Base-by-base conservation (phyloP, 371 early-diverging fungal genomes). In the Syncephalastrum monosporum region DNA sequence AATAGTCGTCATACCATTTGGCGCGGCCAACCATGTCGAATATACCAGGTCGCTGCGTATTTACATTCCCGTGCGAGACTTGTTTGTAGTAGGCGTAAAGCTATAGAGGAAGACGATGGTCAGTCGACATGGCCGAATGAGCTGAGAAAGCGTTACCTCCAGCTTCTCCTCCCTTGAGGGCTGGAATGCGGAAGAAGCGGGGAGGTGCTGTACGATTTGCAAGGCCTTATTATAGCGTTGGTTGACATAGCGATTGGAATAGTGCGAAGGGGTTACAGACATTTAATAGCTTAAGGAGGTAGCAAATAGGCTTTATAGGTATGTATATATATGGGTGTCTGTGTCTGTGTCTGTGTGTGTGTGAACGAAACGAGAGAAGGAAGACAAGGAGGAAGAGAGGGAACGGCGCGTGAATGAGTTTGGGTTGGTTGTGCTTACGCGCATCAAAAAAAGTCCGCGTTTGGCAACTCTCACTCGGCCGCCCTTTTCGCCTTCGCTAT, bases 11-110 rank as follows among this genome's bases (percentile, higher is more conserved):
- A 0, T 71, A 79, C 79, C 79, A 79, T 60, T 76, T 79, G 1
- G 79, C 76, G 56, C 73, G 61, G 16, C 79, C 79, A 46, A 75
- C 71, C 38, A 75, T 64, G 60, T 78, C 79, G 60, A 74, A 78
- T 54, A 78, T 47, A 4, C 75, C 79, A 1, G 78, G 78, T 19
- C 78, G 47, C 56, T 67, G 64, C 15, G 73, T 71, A 57, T 67
- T 67, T 3, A 74, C 60, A 60, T 77, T 57, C 4, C 78, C 78
- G 24, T 68, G 60, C 12, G 77, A 65, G 12, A 68, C 75, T 67
- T 77, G 78, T 29, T 79, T 79, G 55, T 75, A 75, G 27, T 72
- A 65, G 7, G 74, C 75, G 64, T 79, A 79, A 4, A 79, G 50
- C 79, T 79, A 53, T 43, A 33, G 43, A 21, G 5, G 41, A 27